Conservation (phyloP, 1,284 basidiomycete species). For the Irpex sp. region DNA sequence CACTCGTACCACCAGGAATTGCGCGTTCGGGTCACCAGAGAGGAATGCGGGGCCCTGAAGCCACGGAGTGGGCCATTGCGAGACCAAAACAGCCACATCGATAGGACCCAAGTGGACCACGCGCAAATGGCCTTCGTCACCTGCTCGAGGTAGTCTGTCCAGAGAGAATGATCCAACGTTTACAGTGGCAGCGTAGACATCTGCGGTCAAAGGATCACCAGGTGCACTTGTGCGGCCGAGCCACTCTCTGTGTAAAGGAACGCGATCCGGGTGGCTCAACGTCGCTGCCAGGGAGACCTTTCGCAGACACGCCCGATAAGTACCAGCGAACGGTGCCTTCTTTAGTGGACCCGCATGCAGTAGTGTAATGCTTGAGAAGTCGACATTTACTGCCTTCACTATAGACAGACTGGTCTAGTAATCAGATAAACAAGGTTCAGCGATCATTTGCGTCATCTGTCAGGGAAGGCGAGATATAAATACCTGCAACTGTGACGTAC, state of each 20-base stretch:
- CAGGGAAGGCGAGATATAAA: background rate
- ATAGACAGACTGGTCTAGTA: conserved; percentile 18
- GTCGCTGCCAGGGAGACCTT: conserved; percentile 35
- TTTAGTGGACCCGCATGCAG: conserved; percentile 17
- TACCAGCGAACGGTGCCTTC: conserved; percentile 15
- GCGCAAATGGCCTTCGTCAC: conserved; percentile 30
- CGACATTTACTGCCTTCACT: conserved; percentile 26
- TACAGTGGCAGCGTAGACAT: conserved; percentile 45
- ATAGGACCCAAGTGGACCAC: conserved; percentile 43
- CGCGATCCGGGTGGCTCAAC: conserved; percentile 43
- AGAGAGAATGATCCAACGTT: conserved; percentile 34
- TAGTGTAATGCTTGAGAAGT: conserved; percentile 21
- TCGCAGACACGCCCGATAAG: conserved; percentile 41
- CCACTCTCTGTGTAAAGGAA: conserved; percentile 46
- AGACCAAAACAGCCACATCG: conserved; percentile 41
- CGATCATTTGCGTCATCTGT: background rate
- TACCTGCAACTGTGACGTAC: conserved; percentile 3
- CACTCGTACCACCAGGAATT: conserved; percentile 49
- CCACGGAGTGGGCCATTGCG: conserved; percentile 60
- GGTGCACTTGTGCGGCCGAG: conserved; percentile 40
- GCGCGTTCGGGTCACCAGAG: conserved; percentile 54
- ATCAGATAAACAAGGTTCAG: background rate
- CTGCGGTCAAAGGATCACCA: conserved; percentile 36
- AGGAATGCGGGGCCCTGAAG: conserved; percentile 46
- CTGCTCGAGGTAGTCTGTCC: conserved; percentile 26